Evolutionary conservation across 192 early-diverging fungal species (phyloP).

Genomic region (Backusella tarrabulga): DNA sequence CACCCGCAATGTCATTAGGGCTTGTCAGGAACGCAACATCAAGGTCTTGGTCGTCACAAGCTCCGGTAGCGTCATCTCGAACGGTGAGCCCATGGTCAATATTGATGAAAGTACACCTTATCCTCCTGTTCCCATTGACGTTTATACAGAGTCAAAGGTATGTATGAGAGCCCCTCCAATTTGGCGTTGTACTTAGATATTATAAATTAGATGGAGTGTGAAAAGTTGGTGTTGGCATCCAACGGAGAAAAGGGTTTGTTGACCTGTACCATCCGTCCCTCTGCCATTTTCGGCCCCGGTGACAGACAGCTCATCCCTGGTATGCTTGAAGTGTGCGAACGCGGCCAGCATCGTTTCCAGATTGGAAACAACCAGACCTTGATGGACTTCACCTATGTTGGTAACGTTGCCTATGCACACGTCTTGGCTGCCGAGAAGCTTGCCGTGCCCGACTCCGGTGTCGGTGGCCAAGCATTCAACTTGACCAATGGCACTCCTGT

Average conservation of each 20-base stretch:
- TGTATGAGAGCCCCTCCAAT: too few relatives aligned
- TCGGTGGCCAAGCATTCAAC: slow-evolving; percentile 70
- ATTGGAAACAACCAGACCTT: slow-evolving; percentile 81
- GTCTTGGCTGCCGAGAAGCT: slow-evolving; percentile 81
- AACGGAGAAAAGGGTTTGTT: slow-evolving; percentile 63
- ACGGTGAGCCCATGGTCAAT: slow-evolving; percentile 72
- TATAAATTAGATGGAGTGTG: slow-evolving; percentile 45
- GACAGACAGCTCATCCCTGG: slow-evolving; percentile 72
- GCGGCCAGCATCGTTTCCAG: slow-evolving; percentile 68
- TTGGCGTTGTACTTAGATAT: neutral
- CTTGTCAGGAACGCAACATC: slow-evolving; percentile 64
- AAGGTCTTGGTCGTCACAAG: slow-evolving; percentile 80
- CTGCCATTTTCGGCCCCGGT: slow-evolving; percentile 90
- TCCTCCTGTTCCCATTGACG: slow-evolving; percentile 73
- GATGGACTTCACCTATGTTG: slow-evolving; percentile 93
- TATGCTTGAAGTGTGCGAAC: slow-evolving; percentile 58
- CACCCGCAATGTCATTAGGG: slow-evolving; percentile 80
- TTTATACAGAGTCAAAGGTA: slow-evolving; percentile 93
- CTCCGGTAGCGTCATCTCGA: slow-evolving; percentile 87
- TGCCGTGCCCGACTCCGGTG: slow-evolving; percentile 21
- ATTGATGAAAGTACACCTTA: slow-evolving; percentile 81
- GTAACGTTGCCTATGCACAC: slow-evolving; percentile 92
- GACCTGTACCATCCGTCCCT: slow-evolving; percentile 82
- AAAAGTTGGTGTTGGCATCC: slow-evolving; percentile 72
- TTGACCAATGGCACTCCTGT: slow-evolving; percentile 91